Percentiles rank a stretch among this genome's conserved stretches.
Conservation (phyloP, 2,329 filamentous ascomycete genomes). For the Sporothrix brunneoviolacea region DNA sequence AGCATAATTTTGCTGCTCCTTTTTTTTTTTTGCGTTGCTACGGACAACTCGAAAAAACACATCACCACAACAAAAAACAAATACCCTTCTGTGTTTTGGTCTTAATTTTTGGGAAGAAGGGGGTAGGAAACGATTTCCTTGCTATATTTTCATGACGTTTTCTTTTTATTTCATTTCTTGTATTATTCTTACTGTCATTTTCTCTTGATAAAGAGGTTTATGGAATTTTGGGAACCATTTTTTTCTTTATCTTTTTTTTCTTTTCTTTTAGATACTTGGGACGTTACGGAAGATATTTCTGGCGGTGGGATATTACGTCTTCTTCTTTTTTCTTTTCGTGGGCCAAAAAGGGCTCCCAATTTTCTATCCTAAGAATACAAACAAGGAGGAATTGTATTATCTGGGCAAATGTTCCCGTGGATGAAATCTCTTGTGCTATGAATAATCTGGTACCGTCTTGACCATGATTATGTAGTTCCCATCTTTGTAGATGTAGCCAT, state of each 20-base stretch:
- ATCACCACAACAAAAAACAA: neutral
- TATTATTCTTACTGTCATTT: neutral
- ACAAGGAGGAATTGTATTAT: too few species aligned
- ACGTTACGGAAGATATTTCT: too few species aligned
- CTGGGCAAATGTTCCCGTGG: too few species aligned
- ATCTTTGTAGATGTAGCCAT: too few species aligned
- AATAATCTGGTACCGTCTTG: too few species aligned
- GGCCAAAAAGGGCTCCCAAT: too few species aligned
- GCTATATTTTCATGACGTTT: too few species aligned
- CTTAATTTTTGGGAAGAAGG: too few species aligned
- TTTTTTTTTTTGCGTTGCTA: neutral
- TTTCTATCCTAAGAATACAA: too few species aligned
- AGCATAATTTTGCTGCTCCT: neutral
- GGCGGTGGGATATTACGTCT: neutral
- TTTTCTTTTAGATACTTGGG: neutral
- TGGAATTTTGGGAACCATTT: neutral
- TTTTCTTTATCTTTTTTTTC: neutral
- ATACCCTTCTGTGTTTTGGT: constrained; percentile 7
- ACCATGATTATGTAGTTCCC: too few species aligned
- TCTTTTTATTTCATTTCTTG: neutral
- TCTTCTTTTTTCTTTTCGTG: neutral
- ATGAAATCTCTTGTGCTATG: too few species aligned
- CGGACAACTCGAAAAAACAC: neutral
- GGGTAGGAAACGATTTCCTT: too few species aligned
- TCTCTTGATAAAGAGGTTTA: neutral